Base-by-base conservation (phyloP, 768 basidiomycete genomes). In the Tylopilus vinaceipallidus region DNA sequence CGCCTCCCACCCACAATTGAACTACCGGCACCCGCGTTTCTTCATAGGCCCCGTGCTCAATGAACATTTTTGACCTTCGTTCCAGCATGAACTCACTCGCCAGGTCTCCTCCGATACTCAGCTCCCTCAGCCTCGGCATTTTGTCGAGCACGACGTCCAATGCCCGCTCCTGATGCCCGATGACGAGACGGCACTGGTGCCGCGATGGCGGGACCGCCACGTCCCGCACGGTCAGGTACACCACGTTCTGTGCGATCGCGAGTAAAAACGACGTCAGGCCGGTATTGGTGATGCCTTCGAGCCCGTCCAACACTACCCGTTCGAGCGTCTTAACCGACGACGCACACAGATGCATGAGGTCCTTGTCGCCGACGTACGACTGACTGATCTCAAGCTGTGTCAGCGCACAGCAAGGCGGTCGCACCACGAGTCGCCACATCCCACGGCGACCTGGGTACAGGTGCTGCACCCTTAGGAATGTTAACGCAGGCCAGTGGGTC, bases 61-160 rank as follows among this genome's bases (percentile, higher is more conserved):
- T 17, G 20, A 63, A 62, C 47, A 44, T 49, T 47, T 44, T 63
- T 8, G 58, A 52, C 44, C 58, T 45, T 13, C 61, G 48, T 39
- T 55, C 58, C 5, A 63, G 32, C 61, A 62, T 63, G 10, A 60
- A 52, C 38, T 62, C 61, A 23, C 55, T 63, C 36, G 61, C 61
- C 9, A 60, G 52, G 34, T 62, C 61, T 3, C 61, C 61, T 4
- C 61, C 13, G 23, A 62, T 60, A 37, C 50, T 37, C 2, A 63
- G 41, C 29, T 61, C 55, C 7, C 42, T 27, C 19, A 63, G 26
- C 22, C 49, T 41, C 2, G 42, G 39, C 58, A 62, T 60, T 45
- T 49, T 63, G 45, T 55, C 55, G 14, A 57, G 32, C 33, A 35
- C 47, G 23, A 32, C 30, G 10, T 62, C 61, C 35, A 63, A 13